Evolutionary conservation across 495 filamentous ascomycete genomes (phyloP).

Genomic region (Daldinia concentrica): DNA sequence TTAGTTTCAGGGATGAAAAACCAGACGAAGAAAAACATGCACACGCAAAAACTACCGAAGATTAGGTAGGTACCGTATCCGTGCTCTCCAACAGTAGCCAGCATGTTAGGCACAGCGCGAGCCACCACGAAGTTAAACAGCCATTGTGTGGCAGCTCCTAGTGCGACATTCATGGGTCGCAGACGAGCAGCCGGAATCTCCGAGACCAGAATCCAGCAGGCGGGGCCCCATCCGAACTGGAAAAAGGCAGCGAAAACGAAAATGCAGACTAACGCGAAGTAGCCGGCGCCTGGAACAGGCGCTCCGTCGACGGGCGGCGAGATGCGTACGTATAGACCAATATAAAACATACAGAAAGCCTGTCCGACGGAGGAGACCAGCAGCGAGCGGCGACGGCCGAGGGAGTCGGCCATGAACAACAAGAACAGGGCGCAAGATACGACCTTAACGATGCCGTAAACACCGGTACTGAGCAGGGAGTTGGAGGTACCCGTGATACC

Average conservation of each 20-base stretch:
- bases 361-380: constrained; percentile 78
- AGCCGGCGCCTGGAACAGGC: constrained; percentile 56
- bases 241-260: constrained; percentile 80
- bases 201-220: constrained; percentile 79
- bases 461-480: constrained; percentile 68
- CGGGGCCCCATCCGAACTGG: constrained; percentile 82
- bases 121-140: constrained; percentile 77
- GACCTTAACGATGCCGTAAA: constrained; percentile 72
- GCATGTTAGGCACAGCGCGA: constrained; percentile 69
- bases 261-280: constrained; percentile 74
- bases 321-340: constrained; percentile 81
- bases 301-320: constrained; percentile 64
- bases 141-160: constrained; percentile 76
- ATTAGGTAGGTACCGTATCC: constrained; percentile 71
- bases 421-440: constrained; percentile 67
- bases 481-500: constrained; percentile 62
- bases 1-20: constrained; percentile 81
- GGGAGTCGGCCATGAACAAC: constrained; percentile 74
- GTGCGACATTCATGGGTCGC: constrained; percentile 73
- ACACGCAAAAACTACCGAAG: constrained; percentile 70
- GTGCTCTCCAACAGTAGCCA: constrained; percentile 66
- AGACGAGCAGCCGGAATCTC: constrained; percentile 80
- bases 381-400: constrained; percentile 75
- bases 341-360: constrained; percentile 78
- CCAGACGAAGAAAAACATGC: constrained; percentile 73